Evolutionary conservation across 768 basidiomycete species (phyloP), one percentile per base, ranked within the genome.

Genomic region (Termitomyces titanicus): DNA sequence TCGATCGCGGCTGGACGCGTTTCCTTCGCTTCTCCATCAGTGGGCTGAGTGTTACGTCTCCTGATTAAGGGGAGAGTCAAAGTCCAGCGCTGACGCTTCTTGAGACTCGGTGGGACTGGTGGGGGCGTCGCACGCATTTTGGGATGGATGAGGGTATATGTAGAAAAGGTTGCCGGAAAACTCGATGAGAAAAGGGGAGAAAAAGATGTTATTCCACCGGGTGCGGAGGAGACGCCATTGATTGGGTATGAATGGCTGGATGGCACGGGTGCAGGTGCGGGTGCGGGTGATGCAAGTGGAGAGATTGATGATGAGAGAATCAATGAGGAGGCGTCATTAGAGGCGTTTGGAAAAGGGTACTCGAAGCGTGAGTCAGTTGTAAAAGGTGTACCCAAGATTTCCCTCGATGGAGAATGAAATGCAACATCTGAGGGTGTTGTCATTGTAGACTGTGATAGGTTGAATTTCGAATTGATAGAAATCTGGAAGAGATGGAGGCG

Each of bases 311-410:
- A 54, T 10, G 49, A 40, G 22, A 60, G 44, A 34, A 53, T 45
- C n/a, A 46, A 15, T 35, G 43, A 27, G 27, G 53, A 37, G 42
- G 54, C 33, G 46, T 45, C 43, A 18, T 33, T 45, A 0, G 48
- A 25, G 24, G 17, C 24, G 17, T 48, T 58, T 3, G 61, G 64
- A 56, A 72, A 71, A 8, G 72, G 71, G 55, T 70, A 71, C 43
- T 72, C 67, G 59, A 68, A 72, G 15, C 61, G 68, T 12, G 66
- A 44, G 31, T 65, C 62, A 1, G 65, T 66, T 25, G 68, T 64
- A 47, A 72, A 73, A 18, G 72, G 72, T 1, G 72, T 72, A 22
- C 71, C 71, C 20, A 73, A 40, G 42, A 72, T 70, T 12, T 65
- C 53, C 38, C 7, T 17, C 0, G 66, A 64, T 9, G 69, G 68